Conservation (phyloP, 176 grass and related monocot genomes). For the Hordeum vulgare region DNA sequence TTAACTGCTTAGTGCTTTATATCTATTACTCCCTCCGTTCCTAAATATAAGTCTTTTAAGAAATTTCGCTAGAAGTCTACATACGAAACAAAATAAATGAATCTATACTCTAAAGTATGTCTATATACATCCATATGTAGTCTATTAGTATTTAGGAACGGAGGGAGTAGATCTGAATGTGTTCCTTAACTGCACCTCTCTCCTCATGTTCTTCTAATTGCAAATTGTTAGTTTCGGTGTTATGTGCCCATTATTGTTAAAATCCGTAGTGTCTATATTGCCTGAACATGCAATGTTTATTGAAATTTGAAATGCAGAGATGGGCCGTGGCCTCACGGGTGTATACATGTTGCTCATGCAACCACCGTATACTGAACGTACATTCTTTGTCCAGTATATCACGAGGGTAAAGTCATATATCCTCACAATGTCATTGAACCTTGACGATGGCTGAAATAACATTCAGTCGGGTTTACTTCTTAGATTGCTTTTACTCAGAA, state of each 20-base stretch:
- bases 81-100: too few species aligned
- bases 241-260: neutral
- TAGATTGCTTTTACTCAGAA: constrained; percentile 74
- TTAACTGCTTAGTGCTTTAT: neutral
- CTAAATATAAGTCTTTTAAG: too few species aligned
- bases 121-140: too few species aligned
- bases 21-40: too few species aligned
- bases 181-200: too few species aligned
- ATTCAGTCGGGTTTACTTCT: constrained; percentile 81
- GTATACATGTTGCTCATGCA: neutral
- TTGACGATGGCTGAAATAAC: constrained; percentile 87
- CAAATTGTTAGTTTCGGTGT: too few species aligned
- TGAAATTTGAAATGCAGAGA: neutral
- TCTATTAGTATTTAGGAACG: too few species aligned
- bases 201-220: too few species aligned
- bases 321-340: too few species aligned
- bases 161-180: too few species aligned
- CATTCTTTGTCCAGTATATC: constrained; percentile 38
- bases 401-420: constrained; percentile 92
- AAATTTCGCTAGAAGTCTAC: too few species aligned
- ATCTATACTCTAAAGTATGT: too few species aligned
- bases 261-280: neutral
- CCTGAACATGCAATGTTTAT: neutral
- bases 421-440: constrained; percentile 85
- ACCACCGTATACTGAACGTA: neutral